Base-by-base conservation (phyloP, 2,329 filamentous ascomycete species). In the Penicillium sp. region DNA sequence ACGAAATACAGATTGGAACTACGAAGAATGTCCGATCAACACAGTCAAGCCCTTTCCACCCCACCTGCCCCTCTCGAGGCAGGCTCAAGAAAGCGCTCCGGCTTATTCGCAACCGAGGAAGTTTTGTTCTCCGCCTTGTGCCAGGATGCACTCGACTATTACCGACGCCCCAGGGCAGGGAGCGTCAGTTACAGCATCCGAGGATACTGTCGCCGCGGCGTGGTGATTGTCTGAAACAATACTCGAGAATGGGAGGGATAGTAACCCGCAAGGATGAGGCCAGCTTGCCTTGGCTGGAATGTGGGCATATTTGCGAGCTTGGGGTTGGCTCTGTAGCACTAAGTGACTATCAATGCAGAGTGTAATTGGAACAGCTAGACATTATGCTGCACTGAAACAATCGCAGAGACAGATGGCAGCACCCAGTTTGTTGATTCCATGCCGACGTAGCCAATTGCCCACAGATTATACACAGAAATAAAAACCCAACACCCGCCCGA, bases 1-100 rank as follows among this genome's bases (percentile, higher is more conserved):
- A 22, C 15, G 20, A 42, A 15, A 28, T 34, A 17, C n/a, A 45
- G 35, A 39, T 45, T 43, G 56, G 52, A 28, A 58, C 35, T 42
- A 57, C 59, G 48, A 59, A 60, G 42, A 47, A 85, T 94, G 90
- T 95, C 79, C 82, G 90, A 89, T 85, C 90, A 88, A 86, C 90
- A 90, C 91, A 96, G 91, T 96, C 93, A 96, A 96, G 86, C 91
- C 82, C 84, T 88, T 86, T 89, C 91, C 90, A 96, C 87, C 88
- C 67, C 91, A 90, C 87, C 87, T 79, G 76, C 76, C 82, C 86
- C 90, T 96, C 80, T 96, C 90, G 82, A 86, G 80, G 82, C 82
- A 83, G 87, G 87, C 88, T 91, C 85, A 88, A 93, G 87, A 88
- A 89, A 88, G 86, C 86, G 91, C 92, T 96, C 93, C 93, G 92